Evolutionary conservation across 495 filamentous ascomycete species (phyloP), one percentile per base, ranked within the genome.

Genomic region (Daldinia concentrica): DNA sequence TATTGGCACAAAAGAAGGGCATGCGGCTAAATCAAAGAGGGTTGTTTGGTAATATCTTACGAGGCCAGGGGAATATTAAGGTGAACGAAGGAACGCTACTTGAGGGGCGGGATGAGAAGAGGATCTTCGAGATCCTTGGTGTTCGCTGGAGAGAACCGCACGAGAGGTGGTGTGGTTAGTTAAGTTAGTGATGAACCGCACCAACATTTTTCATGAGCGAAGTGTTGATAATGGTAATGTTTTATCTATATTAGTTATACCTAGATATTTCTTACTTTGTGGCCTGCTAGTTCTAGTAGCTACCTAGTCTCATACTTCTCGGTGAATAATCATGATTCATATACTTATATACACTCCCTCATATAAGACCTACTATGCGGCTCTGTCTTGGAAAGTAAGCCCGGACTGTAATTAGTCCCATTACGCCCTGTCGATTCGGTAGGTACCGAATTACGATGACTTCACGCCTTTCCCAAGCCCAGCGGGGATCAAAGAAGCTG

Each of bases 1-100:
- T 98, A 11, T 81, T 98, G 54, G 93, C 94, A 26, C 89, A 89
- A 32, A 94, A 88, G 83, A 95, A 93, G 77, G 89, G 89, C 0
- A 94, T 97, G 90, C 82, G 91, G 62, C 74, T 99, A 36, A 98
- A 98, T 73, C 94, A 98, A 76, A 83, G 86, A 19, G 95, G 93
- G 1, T 79, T 99, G 55, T 97, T 89, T 76, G 86, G 84, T 68
- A 87, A 95, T 80, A 89, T 93, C 4, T 79, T 93, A 73, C 81
- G 90, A n/a, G 89, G 86, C 1, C 79, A 76, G 34, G 84, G 83
- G 2, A 76, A 88, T 60, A 81, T 79, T 45, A 92, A 90, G 78
- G 51, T 92, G n/a, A 93, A 85, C n/a, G 82, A 90, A 45, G 93
- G 91, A 0, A 87, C 84, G 54, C 76, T 97, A 71, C 73, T 97